A percentile compares a stretch with the other conserved stretches of the same genome.
Conservation (phyloP, 306 rosid genomes). For the Citrullus mucosospermus region DNA sequence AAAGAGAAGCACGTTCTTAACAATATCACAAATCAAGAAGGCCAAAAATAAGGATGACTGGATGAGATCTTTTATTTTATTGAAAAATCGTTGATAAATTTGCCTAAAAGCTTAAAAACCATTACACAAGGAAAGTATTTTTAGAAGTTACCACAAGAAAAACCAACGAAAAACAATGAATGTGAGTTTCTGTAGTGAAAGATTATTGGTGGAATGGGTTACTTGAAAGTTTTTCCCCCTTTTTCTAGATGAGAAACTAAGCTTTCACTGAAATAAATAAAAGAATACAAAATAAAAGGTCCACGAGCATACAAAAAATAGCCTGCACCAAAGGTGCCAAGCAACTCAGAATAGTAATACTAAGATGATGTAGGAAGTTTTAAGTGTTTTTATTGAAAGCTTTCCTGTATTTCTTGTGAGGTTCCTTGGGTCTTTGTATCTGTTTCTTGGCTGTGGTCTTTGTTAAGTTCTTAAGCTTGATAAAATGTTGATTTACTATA, state of each 20-base stretch:
- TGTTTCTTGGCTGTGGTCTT: not conserved
- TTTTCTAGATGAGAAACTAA: no score
- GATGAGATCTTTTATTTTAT: not conserved
- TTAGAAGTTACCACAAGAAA: not conserved
- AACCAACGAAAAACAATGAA: not conserved
- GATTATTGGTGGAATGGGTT: not conserved
- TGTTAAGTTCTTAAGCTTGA: not conserved
- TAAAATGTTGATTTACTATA: not conserved
- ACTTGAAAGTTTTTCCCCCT: not conserved
- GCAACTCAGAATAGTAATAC: no score
- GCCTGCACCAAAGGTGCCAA: no score
- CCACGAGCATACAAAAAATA: no score
- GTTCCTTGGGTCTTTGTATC: no score
- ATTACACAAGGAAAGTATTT: not conserved
- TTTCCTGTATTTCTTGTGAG: no score
- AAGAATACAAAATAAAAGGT: no score
- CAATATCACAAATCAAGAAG: not conserved
- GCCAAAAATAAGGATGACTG: not conserved
- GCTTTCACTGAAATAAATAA: no score
- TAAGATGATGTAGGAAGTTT: not conserved
- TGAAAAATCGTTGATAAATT: not conserved
- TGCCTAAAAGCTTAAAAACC: not conserved
- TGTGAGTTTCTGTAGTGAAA: not conserved
- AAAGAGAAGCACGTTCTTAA: not conserved
- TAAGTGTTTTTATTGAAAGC: no score